A percentile compares a stretch with the other conserved stretches of the same genome.
Conservation (phyloP, 169 alveolate genomes). For the Plasmodium blacklocki region DNA sequence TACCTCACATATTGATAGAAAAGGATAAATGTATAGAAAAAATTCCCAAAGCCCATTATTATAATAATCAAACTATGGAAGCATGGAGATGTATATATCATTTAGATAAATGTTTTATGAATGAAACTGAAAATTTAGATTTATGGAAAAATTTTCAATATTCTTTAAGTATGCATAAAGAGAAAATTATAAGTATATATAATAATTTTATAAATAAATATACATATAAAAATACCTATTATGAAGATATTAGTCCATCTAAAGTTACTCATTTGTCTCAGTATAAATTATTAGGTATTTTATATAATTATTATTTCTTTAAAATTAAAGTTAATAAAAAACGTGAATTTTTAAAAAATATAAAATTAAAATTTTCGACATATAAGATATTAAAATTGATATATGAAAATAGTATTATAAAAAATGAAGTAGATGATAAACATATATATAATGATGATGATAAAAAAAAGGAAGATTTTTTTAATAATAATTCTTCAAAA, state of each 20-base stretch:
- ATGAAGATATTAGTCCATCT: conserved; percentile 87
- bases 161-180: conserved; percentile 76
- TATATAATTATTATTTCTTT: conserved; percentile 75
- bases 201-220: conserved; percentile 63
- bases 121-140: conserved; percentile 67
- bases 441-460: not conserved
- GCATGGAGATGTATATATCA: conserved; percentile 59
- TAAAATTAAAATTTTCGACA: conserved; percentile 71
- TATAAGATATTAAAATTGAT: conserved; percentile 61
- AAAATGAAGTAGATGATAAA: not conserved
- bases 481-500: conserved; percentile 3
- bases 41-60: conserved; percentile 94
- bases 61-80: conserved; percentile 94
- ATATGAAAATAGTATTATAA: conserved; percentile 10
- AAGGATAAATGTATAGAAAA: conserved; percentile 78
- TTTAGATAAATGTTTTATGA: conserved; percentile 78
- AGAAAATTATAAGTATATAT: not conserved
- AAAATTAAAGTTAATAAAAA: conserved; percentile 64
- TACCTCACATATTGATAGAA: conserved; percentile 90
- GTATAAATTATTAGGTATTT: conserved; percentile 84
- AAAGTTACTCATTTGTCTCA: conserved; percentile 88
- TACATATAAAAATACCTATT: conserved; percentile 82
- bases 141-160: conserved; percentile 77
- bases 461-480: not conserved
- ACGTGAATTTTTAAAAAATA: conserved; percentile 62